Base-by-base conservation (phyloP, 75 land plant genomes). In the Picea sitchensis region DNA sequence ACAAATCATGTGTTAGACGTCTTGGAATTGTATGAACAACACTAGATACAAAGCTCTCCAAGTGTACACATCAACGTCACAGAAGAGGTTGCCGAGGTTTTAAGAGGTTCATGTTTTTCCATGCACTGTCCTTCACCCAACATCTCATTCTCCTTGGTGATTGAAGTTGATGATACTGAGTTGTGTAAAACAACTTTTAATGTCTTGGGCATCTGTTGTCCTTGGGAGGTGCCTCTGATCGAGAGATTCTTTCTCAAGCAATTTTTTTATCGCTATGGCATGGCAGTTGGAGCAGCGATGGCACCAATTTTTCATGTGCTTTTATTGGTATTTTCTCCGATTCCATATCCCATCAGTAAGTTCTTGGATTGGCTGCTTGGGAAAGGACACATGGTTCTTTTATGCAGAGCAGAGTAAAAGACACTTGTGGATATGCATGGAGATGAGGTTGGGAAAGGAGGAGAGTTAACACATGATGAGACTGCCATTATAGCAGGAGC, bases 391-490 rank as follows among this genome's bases (percentile, higher is more conserved):
- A 77, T 84, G 77, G 90, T 91, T 73, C 88, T 94, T 59, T 68
- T 94, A 41, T 87, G 95, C 59, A 82, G 96, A 59, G 86, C 93
- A 65, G 96, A 94, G 84, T 82, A 92, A 58, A 94, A 87, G 77
- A 92, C 95, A 23, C 76, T 92, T 34, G 96, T 94, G 44, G 91
- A 88, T 80, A 79, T 94, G 84, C 96, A 94, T 84, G 95, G 90
- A 59, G 88, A 91, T 84, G 91, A 88, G 91, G 95, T 87, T 84
- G 99, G 99, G 14, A 98, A 95, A 88, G 99, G 99, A 65, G 99
- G 99, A 12, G 98, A 95, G 73, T 79, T 98, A 79, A 92, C 96
- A 9, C 90, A 91, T 78, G 98, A 98, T 87, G 99, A 98, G 84
- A 98, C 99, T 3, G 90, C 94, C 26, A 98, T 98, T 6, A 95